Conservation (phyloP, 352 stramenopile species). For the Phytophthora cajani region DNA sequence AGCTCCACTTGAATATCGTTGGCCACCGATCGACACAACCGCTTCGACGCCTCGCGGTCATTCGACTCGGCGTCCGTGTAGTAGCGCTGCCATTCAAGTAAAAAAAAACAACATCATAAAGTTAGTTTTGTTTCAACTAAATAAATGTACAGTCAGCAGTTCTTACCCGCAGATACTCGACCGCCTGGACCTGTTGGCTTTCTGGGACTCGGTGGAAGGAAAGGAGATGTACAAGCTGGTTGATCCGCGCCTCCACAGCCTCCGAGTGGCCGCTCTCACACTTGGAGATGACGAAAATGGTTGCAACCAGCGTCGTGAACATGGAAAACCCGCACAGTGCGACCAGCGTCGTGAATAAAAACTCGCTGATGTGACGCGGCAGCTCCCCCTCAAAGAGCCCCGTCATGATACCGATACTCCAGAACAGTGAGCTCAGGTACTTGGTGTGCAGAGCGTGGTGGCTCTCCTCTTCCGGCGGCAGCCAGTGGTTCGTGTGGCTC, state of each 20-base stretch:
- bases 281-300: slow-evolving; percentile 84
- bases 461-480: slow-evolving; percentile 38
- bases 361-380: slow-evolving; percentile 51
- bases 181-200: slow-evolving; percentile 56
- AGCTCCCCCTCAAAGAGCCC: slow-evolving; percentile 78
- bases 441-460: slow-evolving; percentile 34
- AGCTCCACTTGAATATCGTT: slow-evolving; percentile 82
- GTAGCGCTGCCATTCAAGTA: slow-evolving; percentile 44
- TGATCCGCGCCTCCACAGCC: slow-evolving; percentile 65
- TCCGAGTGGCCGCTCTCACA: slow-evolving; percentile 73
- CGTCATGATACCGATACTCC: slow-evolving; percentile 70
- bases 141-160: not conserved
- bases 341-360: slow-evolving; percentile 74
- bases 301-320: slow-evolving; percentile 74
- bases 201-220: slow-evolving; percentile 72
- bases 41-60: slow-evolving; percentile 71
- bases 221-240: slow-evolving; percentile 76
- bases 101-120: not conserved
- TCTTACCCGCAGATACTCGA: slow-evolving; percentile 69
- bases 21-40: slow-evolving; percentile 73
- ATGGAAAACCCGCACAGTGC: slow-evolving; percentile 71
- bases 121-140: not conserved
- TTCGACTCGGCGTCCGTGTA: slow-evolving; percentile 78
- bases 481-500: slow-evolving; percentile 56
- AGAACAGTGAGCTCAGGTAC: slow-evolving; percentile 69